Evolutionary conservation across 1,139 yeast genomes (phyloP).

Genomic region (Blastobotrys indianensis): DNA sequence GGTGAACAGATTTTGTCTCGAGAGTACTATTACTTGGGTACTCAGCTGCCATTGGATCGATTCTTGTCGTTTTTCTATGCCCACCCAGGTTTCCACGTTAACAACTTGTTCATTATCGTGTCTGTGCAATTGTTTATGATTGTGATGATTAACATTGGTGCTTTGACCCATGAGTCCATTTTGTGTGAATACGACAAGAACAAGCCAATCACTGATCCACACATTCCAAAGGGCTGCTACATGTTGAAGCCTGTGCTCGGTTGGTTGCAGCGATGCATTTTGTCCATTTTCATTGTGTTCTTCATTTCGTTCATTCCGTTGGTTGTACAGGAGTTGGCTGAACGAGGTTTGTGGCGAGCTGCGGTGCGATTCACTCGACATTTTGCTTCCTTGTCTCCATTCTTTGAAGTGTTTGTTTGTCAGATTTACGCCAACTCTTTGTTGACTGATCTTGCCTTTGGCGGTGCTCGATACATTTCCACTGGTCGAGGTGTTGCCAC

Average conservation of each 20-base stretch:
- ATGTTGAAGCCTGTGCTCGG: constrained; percentile 84
- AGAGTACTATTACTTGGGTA: constrained; percentile 95
- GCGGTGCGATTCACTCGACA: constrained; percentile 88
- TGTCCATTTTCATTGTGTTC: constrained; percentile 97
- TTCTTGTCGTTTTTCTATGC: constrained; percentile 97
- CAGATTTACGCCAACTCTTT: constrained; percentile 94
- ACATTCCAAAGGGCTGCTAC: constrained; percentile 91
- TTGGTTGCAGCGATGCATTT: constrained; percentile 96
- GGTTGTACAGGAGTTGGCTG: constrained; percentile 93
- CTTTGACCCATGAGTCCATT: constrained; percentile 87
- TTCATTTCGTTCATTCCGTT: constrained; percentile 95
- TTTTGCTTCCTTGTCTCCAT: constrained; percentile 82
- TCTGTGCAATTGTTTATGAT: constrained; percentile 91
- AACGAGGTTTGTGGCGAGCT: constrained; percentile 97
- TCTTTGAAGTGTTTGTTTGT: constrained; percentile 97
- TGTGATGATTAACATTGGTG: constrained; percentile 83
- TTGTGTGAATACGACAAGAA: constrained; percentile 78
- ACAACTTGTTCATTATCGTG: constrained; percentile 89
- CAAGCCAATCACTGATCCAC: constrained; percentile 78
- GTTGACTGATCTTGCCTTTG: constrained; percentile 87
- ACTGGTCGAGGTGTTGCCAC: constrained; percentile 99
- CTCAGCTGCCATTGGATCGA: constrained; percentile 95
- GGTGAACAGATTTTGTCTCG: constrained; percentile 99
- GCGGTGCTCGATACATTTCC: constrained; percentile 99
- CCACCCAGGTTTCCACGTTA: constrained; percentile 98